Evolutionary conservation across 768 basidiomycete species (phyloP), one percentile per base, ranked within the genome.

Genomic region (Mycena sanguinolenta): DNA sequence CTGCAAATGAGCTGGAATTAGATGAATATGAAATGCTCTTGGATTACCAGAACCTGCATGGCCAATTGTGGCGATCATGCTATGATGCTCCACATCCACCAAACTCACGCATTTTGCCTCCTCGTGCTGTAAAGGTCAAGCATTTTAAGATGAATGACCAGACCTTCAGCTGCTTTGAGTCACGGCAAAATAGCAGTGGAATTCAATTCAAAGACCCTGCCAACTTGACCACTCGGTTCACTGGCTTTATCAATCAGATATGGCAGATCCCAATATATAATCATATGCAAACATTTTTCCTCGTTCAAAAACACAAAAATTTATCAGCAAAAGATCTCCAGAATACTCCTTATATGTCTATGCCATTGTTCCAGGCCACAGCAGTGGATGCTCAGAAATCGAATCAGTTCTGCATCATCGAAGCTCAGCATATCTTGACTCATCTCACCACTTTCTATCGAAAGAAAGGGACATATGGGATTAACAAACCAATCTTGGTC

Each of bases 111-210:
- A 34, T 73, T 27, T 59, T 79, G 30, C 74, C 78, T 38, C 68
- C 73, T n/a, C 34, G 49, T 21, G 76, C 68, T 38, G 27, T 65
- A 42, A 27, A 36, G 1, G 72, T 69, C 34, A 25, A 42, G 21
- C 72, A 74, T 19, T 44, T 74, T 14, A 61, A 72, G 28, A 38
- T 69, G 32, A 65, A 55, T 58, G 65, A 73, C n/a, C 63, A 53
- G 5, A 72, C 63, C 5, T 79, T 74, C 49, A 75, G 77, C 65
- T 73, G 75, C 50, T 53, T 54, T 10, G 62, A 54, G 2, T 75
- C 46, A 23, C 63, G 60, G 76, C 73, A n/a, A n/a, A n/a, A n/a
- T 6, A 79, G 75, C 52, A 76, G 76, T 72, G 72, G 72, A 46
- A 46, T 46, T 9, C 44, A 46, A 46, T 46, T 46, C 44, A 46